A percentile compares a stretch with the other conserved stretches of the same genome.
Evolutionary conservation across 1,139 yeast species (phyloP).

Genomic region (Candida buenavistaensis): DNA sequence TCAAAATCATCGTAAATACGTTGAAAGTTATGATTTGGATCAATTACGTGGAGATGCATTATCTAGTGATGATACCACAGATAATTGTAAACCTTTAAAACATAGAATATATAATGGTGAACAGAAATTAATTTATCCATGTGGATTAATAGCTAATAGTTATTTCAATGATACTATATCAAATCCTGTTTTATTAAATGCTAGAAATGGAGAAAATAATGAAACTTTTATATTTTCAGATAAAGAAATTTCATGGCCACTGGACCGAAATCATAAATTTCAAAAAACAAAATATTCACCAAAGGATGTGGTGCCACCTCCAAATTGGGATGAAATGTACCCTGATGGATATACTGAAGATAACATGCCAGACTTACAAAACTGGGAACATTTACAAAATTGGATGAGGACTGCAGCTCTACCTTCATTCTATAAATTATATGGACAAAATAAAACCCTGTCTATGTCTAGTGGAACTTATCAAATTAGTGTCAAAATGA

Average conservation of each 20-base stretch:
- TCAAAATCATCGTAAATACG: conserved; percentile 79
- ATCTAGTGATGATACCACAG: conserved; percentile 39
- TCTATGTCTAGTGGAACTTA: conserved; percentile 59
- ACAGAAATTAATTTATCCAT: conserved; percentile 64
- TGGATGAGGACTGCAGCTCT: conserved; percentile 89
- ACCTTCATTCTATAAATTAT: conserved; percentile 66
- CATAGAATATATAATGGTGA: conserved; percentile 35
- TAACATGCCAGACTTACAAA: conserved; percentile 68
- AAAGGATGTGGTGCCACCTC: conserved; percentile 87
- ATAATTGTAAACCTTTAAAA: conserved; percentile 62
- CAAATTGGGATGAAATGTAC: conserved; percentile 80
- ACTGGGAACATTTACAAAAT: conserved; percentile 54
- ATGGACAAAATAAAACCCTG: conserved; percentile 54
- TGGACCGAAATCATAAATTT: conserved; percentile 70
- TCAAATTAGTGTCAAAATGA: conserved; percentile 56
- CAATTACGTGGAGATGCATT: conserved; percentile 69
- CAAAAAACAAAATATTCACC: conserved; percentile 74
- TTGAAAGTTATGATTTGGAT: conserved; percentile 63
- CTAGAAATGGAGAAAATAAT: conserved; percentile 39
- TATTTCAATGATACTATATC: conserved; percentile 82
- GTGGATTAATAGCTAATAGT: conserved; percentile 95
- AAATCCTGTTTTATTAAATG: conserved; percentile 45
- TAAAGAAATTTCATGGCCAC: conserved; percentile 82
- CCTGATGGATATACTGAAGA: conserved; percentile 90
- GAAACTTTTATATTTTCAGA: conserved; percentile 62